These are phyloP conservation scores for Capsicum pubescens DNA, from an alignment of 257 asterid species.

Conservation along the genomic window DNA sequence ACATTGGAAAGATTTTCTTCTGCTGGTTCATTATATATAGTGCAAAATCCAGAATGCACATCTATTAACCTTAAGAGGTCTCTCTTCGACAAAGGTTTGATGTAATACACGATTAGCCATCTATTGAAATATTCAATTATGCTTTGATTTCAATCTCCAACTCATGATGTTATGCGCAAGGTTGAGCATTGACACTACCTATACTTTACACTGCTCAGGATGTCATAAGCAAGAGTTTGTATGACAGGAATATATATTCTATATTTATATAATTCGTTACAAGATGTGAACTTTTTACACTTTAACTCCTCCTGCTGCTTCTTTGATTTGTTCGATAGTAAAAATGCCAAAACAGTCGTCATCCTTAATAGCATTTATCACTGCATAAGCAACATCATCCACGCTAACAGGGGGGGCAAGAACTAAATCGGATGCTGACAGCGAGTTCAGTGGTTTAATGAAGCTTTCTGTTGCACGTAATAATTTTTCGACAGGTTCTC, in stretches of 20 bases:
- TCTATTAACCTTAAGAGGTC: neutral
- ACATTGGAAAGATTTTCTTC: neutral
- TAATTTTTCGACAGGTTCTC: conserved; percentile 79
- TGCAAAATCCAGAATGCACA: neutral
- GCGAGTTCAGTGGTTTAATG: conserved; percentile 76
- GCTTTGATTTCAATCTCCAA: neutral
- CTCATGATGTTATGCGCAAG: neutral
- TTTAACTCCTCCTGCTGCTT: conserved; percentile 75
- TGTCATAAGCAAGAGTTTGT: neutral
- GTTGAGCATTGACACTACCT: neutral
- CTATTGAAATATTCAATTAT: neutral
- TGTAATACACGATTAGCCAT: neutral
- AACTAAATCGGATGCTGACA: conserved; percentile 88
- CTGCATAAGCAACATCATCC: conserved; percentile 86
- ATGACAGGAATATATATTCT: neutral
- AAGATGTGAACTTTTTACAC: conserved; percentile 35
- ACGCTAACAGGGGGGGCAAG: conserved; percentile 93
- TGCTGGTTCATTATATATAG: neutral
- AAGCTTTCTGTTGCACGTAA: conserved; percentile 62
- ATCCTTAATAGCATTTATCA: conserved; percentile 66
- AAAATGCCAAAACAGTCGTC: conserved; percentile 87
- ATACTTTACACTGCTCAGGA: neutral
- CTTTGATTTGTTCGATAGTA: conserved; percentile 92
- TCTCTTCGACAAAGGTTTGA: neutral
- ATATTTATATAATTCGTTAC: neutral